Evolutionary conservation across 495 filamentous ascomycete genomes (phyloP), one percentile per base, ranked within the genome.

Genomic region (Paragyromitra xinjiangensis): DNA sequence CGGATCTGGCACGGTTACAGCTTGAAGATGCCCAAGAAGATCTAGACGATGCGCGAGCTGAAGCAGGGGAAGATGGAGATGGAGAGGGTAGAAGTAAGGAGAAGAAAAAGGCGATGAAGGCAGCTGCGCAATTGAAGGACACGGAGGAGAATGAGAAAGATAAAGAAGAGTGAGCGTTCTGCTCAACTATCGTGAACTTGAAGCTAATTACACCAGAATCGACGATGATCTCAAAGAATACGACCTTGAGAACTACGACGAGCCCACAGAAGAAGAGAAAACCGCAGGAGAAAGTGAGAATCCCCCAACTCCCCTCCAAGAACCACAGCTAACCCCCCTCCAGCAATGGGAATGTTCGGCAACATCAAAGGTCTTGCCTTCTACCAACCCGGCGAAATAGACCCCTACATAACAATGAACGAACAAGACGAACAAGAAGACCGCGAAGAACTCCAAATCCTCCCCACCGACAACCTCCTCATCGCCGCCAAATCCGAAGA

Each of bases 191-290:
- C 39, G 37, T 34, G 29, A 34, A 40, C 22, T 0, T 14, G 24
- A 45, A 61, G 26, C 51, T 78, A 9, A 71, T 40, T 44, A 53
- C 9, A n/a, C 26, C 12, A 79, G 77, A 48, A 88, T 92, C 65
- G 94, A 97, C 78, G 93, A 94, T 79, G 93, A 97, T 82, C 87
- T 99, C 9, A 94, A 93, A 83, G 94, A 98, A 83, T 98, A 97
- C 83, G 90, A 99, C 82, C 86, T 99, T 58, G 96, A 98, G 71
- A 91, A 97, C 83, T 99, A 81, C 44, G 80, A 81, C 70, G 80
- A 81, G 61, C 80, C 80, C 34, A 79, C 79, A 1, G 80, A 81
- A 53, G 80, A 78, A 42, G 80, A 81, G 63, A 98, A 81, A 93
- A 96, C 92, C 79, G 91, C 95, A 65, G 90, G 92, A 37, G 88